Percentiles rank a stretch among this genome's conserved stretches.
Conservation (phyloP, 768 basidiomycete species). For the Suillus plorans region DNA sequence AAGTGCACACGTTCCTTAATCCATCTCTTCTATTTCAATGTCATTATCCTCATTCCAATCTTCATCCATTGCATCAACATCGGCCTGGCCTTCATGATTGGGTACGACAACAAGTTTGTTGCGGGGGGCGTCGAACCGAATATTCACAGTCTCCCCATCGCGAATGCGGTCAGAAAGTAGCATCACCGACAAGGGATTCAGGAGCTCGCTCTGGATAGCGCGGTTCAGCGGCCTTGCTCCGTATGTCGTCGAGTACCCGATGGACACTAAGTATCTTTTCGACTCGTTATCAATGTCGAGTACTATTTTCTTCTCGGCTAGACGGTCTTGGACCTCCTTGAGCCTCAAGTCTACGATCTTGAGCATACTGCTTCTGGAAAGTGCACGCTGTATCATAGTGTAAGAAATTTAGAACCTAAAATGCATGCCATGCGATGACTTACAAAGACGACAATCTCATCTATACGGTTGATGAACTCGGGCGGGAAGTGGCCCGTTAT, state of each 20-base stretch:
- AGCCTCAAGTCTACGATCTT: slow-evolving; percentile 90
- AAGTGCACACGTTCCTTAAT: slow-evolving; percentile 28
- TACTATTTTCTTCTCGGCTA: slow-evolving; percentile 76
- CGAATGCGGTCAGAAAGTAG: slow-evolving; percentile 80
- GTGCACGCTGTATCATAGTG: slow-evolving; percentile 55
- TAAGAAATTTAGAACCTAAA: slow-evolving; percentile 27
- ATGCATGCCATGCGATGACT: slow-evolving; percentile 17
- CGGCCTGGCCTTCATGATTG: slow-evolving; percentile 67
- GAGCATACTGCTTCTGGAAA: slow-evolving; percentile 74
- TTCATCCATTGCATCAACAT: slow-evolving; percentile 52
- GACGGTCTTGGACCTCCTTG: slow-evolving; percentile 79
- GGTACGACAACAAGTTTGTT: slow-evolving; percentile 79
- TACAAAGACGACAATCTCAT: slow-evolving; percentile 76
- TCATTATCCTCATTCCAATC: slow-evolving; percentile 52
- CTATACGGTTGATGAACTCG: slow-evolving; percentile 89
- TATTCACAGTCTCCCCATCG: slow-evolving; percentile 74
- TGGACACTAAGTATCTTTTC: slow-evolving; percentile 71
- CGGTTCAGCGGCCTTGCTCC: slow-evolving; percentile 93
- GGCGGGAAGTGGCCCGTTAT: slow-evolving; percentile 88
- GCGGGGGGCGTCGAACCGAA: slow-evolving; percentile 78
- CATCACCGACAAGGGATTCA: slow-evolving; percentile 87
- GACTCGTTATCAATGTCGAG: slow-evolving; percentile 75
- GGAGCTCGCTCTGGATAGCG: slow-evolving; percentile 86
- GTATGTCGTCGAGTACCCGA: slow-evolving; percentile 79
- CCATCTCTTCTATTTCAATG: slow-evolving; percentile 65